A percentile compares a stretch with the other conserved stretches of the same genome.
Evolutionary conservation across 1,284 basidiomycete species (phyloP).

Genomic region (Apiotrichum domesticum): DNA sequence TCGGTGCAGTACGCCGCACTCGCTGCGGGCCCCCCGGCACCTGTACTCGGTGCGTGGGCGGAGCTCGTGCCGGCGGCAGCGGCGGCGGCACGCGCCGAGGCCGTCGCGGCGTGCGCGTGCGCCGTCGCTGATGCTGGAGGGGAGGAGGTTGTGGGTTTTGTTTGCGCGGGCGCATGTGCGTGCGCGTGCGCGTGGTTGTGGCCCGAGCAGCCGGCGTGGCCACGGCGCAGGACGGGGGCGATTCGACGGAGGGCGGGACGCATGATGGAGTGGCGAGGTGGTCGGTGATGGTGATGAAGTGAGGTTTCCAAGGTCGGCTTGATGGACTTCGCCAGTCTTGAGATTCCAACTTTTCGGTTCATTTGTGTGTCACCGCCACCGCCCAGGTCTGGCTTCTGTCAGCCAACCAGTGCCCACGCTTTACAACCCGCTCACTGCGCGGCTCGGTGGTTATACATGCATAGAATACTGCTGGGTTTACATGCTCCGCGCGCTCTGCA

Average conservation of each 20-base stretch:
- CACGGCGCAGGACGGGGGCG: not conserved
- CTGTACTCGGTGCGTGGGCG: not conserved
- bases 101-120: not conserved
- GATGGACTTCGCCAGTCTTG: not conserved
- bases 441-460: too few species aligned
- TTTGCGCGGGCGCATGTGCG: not conserved
- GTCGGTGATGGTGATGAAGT: not conserved
- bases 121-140: not conserved
- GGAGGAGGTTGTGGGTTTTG: slow-evolving; percentile 1
- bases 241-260: not conserved
- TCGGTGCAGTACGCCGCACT: slow-evolving; percentile 43
- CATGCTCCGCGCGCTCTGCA: too few species aligned
- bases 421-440: not conserved
- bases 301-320: not conserved
- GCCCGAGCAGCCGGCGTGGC: slow-evolving; percentile 2
- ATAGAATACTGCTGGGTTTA: too few species aligned
- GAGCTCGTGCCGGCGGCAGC: not conserved
- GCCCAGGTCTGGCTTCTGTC: not conserved
- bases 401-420: not conserved
- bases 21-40: slow-evolving; percentile 33
- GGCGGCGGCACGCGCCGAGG: not conserved
- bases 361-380: too few species aligned
- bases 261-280: not conserved
- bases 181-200: not conserved
- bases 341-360: not conserved